These are phyloP conservation scores for Colletotrichum filicis DNA, from an alignment of 2,329 filamentous ascomycete species.

Conservation along the genomic window DNA sequence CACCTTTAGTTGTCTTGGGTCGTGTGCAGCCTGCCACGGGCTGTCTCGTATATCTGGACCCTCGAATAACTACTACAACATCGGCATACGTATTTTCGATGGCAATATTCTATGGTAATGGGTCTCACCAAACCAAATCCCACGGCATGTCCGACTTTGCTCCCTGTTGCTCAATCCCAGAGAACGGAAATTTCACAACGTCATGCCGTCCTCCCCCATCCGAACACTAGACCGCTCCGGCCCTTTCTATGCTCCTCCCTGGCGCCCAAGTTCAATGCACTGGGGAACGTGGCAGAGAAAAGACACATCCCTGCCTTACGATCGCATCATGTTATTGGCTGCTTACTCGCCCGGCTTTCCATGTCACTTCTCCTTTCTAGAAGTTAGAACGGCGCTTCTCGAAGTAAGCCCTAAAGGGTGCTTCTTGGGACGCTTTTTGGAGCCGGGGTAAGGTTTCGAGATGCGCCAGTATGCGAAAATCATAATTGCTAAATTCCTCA, in stretches of 20 bases:
- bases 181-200: conserved; percentile 32
- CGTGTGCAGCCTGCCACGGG: neutral
- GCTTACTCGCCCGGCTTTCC: neutral
- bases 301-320: neutral
- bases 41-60: neutral
- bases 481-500: neutral
- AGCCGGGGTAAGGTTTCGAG: conserved; percentile 2
- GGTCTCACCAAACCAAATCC: neutral
- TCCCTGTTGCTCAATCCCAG: conserved; percentile 7
- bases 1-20: neutral
- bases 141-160: neutral
- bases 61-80: neutral
- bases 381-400: conserved; percentile 5
- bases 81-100: neutral
- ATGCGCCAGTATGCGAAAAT: neutral
- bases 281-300: neutral
- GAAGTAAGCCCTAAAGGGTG: conserved; percentile 3
- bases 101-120: neutral
- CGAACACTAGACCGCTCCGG: neutral
- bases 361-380: neutral
- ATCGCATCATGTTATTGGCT: neutral
- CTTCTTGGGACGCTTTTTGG: neutral
- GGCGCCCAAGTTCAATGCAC: conserved; percentile 9
- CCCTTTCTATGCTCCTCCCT: conserved; percentile 9
- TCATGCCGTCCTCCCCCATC: conserved; percentile 25